Evolutionary conservation across 768 basidiomycete species (phyloP), one percentile per base, ranked within the genome.

Genomic region (Termitomyces sp.): DNA sequence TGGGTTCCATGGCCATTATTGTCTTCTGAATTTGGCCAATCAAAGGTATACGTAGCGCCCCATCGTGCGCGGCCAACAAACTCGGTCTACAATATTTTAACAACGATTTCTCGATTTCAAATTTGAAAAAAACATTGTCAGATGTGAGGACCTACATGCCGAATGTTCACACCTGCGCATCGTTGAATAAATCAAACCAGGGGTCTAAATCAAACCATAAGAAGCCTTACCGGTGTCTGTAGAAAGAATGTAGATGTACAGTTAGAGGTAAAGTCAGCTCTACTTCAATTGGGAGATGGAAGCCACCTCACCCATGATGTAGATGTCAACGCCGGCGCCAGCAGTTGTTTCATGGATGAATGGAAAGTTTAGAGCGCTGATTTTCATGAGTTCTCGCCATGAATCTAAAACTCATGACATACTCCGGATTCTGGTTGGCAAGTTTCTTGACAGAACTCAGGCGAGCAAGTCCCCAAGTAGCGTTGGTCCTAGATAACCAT

Each of bases 301-400:
- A 24, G 9, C 13, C 7, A 9, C 16, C 67, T 54, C 31, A 74
- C 75, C 78, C 55, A 79, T 65, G 52, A 79, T 60, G 58, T 77
- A 79, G 59, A 80, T 70, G 33, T 66, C 63, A 36, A 62, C 60
- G 5, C 65, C 65, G 13, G 29, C 2, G 8, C 65, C 65, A 22
- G 63, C 65, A 37, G 55, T 33, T 3, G 52, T 18, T 34, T 66
- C 61, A 31, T 61, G 58, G 24, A 34, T 56, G 15, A 59, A 64
- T 8, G n/a, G 28, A 41, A 57, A 62, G n/a, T 45, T 59, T 3
- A 56, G 46, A 20, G 54, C 44, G 29, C 65, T 65, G 28, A 34
- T 36, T 16, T 6, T 36, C 22, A 9, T 36, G 20, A 24, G 22
- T 34, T 13, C 3, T 15, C 20, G 24, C 22, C 33, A 20, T 34